Conservation (phyloP, 2,329 filamentous ascomycete species). For the Pseudogymnoascus sp. region DNA sequence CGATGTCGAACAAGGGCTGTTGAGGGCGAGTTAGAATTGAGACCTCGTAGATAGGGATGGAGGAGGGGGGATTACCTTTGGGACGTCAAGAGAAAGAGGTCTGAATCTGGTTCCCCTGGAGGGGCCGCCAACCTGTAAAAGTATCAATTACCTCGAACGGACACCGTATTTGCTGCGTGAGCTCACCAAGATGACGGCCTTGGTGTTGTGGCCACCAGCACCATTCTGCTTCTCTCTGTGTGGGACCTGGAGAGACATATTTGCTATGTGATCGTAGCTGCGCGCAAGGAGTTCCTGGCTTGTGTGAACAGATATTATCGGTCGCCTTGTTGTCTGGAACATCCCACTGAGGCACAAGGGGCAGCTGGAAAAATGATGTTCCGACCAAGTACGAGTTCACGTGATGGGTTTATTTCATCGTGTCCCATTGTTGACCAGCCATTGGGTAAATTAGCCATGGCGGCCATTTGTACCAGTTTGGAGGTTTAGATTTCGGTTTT, state of each 20-base stretch:
- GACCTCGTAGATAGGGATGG: constrained; percentile 15
- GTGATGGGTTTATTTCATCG: neutral
- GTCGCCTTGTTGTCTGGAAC: constrained; percentile 8
- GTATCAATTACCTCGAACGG: neutral
- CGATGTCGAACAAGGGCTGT: constrained; percentile 94
- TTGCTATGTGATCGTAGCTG: constrained; percentile 12
- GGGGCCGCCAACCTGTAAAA: constrained; percentile 76
- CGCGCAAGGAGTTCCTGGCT: neutral
- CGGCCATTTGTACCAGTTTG: neutral
- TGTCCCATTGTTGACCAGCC: neutral
- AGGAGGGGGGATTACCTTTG: constrained; percentile 60
- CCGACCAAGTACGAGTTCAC: neutral
- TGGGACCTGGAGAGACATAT: constrained; percentile 39
- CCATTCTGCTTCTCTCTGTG: constrained; percentile 45
- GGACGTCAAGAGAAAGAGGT: constrained; percentile 88
- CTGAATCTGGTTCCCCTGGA: constrained; percentile 94
- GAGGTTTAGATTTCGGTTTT: neutral
- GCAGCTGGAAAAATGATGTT: constrained; percentile 8
- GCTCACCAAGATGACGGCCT: constrained; percentile 87
- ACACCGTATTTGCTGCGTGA: constrained; percentile 13
- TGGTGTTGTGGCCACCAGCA: constrained; percentile 48
- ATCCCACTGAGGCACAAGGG: constrained; percentile 6
- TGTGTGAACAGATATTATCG: constrained; percentile 10
- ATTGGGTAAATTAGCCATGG: neutral
- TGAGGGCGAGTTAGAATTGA: constrained; percentile 17